Evolutionary conservation across 2,329 filamentous ascomycete species (phyloP).

Genomic region (Kalmusia sp.): DNA sequence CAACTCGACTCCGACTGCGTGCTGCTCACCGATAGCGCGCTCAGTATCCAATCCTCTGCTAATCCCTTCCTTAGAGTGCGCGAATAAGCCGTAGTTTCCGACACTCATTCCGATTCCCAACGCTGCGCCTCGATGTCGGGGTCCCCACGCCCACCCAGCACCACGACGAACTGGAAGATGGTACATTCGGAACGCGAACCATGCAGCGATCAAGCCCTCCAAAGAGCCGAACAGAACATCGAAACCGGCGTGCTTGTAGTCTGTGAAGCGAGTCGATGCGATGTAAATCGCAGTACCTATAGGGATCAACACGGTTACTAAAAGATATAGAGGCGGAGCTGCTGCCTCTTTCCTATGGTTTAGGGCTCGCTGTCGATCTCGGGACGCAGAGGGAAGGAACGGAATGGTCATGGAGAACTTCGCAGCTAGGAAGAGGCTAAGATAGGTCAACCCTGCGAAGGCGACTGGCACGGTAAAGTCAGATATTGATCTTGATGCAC

Average conservation of each 20-base stretch:
- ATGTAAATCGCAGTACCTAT: conserved; percentile 81
- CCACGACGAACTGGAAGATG: conserved; percentile 80
- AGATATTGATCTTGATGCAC: too few relatives aligned
- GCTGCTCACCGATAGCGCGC: too few relatives aligned
- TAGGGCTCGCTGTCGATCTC: conserved; percentile 24
- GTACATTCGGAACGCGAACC: conserved; percentile 83
- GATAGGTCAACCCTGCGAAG: conserved; percentile 83
- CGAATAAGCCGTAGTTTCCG: conserved; percentile 54
- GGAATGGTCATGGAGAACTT: conserved; percentile 80
- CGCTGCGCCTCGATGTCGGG: conserved; percentile 73
- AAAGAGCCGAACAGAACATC: conserved; percentile 84
- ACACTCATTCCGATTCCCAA: conserved; percentile 77
- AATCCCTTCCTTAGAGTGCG: too few relatives aligned
- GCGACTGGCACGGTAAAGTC: too few relatives aligned
- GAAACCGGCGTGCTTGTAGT: conserved; percentile 88
- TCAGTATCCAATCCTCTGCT: too few relatives aligned
- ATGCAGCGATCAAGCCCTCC: conserved; percentile 74
- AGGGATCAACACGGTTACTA: conserved; percentile 75
- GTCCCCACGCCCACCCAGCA: conserved; percentile 89
- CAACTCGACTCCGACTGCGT: too few relatives aligned
- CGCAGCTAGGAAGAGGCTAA: conserved; percentile 84
- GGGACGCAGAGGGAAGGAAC: conserved; percentile 63
- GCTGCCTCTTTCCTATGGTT: conserved; percentile 62
- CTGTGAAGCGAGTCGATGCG: conserved; percentile 80
- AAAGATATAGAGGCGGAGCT: conserved; percentile 80